phyloP scores from a whole-genome alignment of 257 asterid species.

The Fraxinus americana region DNA sequence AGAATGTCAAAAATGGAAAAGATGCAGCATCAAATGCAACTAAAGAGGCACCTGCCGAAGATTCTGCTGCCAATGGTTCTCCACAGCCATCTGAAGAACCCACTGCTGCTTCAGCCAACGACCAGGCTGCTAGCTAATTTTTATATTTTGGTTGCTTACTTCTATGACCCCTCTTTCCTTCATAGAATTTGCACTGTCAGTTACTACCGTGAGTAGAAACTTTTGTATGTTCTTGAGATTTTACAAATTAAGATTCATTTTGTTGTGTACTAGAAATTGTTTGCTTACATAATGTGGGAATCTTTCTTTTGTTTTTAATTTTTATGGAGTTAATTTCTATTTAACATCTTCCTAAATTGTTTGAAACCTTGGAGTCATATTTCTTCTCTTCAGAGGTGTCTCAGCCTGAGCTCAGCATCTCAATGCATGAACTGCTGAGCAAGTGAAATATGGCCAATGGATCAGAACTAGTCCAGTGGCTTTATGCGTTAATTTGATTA shows the following conservation, averaged over 20 bases:
- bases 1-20: slow-evolving; percentile 47
- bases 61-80: slow-evolving; percentile 43
- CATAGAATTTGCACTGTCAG: slow-evolving; percentile 27
- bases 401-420: neutral
- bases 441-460: no score
- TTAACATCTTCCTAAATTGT: neutral
- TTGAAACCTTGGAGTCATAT: neutral
- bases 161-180: slow-evolving; percentile 10
- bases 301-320: no score
- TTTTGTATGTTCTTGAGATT: slow-evolving; percentile 15
- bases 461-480: neutral
- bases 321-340: neutral
- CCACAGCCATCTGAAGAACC: slow-evolving; percentile 44
- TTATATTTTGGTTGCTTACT: slow-evolving; percentile 17
- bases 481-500: neutral
- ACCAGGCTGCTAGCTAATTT: slow-evolving; percentile 40
- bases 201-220: slow-evolving; percentile 12
- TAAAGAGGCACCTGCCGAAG: slow-evolving; percentile 52
- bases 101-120: slow-evolving; percentile 34
- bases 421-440: neutral
- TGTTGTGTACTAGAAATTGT: slow-evolving; percentile 27
- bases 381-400: no score
- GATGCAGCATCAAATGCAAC: slow-evolving; percentile 37
- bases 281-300: slow-evolving; percentile 22
- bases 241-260: slow-evolving; percentile 13